Percentiles rank a stretch among this genome's conserved stretches.
These are phyloP conservation scores for Acmispon strigosus DNA, from an alignment of 306 rosid genomes.

Conservation along the genomic window DNA sequence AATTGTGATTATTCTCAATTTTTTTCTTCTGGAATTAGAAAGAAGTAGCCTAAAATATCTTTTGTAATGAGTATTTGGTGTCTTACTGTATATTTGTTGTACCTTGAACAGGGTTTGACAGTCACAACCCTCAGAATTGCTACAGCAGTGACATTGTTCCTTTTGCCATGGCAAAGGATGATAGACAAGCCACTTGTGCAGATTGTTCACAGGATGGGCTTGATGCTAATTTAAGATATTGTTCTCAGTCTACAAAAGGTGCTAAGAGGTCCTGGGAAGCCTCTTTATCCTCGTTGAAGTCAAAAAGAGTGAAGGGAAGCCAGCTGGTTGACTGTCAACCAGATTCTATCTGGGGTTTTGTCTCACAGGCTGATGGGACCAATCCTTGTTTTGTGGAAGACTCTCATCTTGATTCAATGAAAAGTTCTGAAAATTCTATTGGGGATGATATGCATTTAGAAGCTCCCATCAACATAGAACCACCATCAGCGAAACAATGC, in stretches of 20 bases:
- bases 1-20: background rate
- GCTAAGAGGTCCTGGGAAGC: slow-evolving; percentile 81
- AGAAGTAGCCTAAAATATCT: background rate
- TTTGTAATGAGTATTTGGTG: slow-evolving; percentile 4
- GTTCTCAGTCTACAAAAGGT: slow-evolving; percentile 44
- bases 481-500: slow-evolving; percentile 32
- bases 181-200: slow-evolving; percentile 16
- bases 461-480: slow-evolving; percentile 32
- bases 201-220: slow-evolving; percentile 25
- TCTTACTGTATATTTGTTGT: background rate
- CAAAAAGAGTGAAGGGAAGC: slow-evolving; percentile 84
- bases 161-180: slow-evolving; percentile 23
- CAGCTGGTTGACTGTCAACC: slow-evolving; percentile 38
- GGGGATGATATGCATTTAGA: slow-evolving; percentile 21
- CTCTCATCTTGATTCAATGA: slow-evolving; percentile 29
- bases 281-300: slow-evolving; percentile 77
- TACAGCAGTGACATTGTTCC: slow-evolving; percentile 22
- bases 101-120: slow-evolving; percentile 27
- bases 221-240: slow-evolving; percentile 27
- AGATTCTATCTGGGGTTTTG: slow-evolving; percentile 35
- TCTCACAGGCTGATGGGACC: slow-evolving; percentile 28
- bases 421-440: slow-evolving; percentile 28
- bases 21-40: background rate
- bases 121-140: slow-evolving; percentile 20
- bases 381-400: slow-evolving; percentile 33